Conservation (phyloP, 2,329 filamentous ascomycete genomes). For the Aspergillus versicolor region DNA sequence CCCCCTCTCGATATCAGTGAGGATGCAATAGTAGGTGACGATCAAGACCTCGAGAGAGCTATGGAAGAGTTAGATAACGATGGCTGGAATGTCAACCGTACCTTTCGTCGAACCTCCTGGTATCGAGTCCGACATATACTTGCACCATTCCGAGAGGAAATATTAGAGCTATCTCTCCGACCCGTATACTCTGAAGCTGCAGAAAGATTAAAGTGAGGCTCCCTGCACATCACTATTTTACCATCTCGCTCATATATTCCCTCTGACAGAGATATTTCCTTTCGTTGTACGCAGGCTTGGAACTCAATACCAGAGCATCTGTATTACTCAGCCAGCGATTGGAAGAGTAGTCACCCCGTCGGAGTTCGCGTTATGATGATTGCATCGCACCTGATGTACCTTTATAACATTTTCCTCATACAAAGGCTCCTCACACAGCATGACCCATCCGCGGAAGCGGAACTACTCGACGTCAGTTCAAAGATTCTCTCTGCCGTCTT, state of each 20-base stretch:
- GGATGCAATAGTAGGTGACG: slow-evolving; percentile 12
- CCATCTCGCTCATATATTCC: background rate
- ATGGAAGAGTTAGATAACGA: slow-evolving; percentile 16
- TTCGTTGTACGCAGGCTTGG: slow-evolving; percentile 23
- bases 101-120: slow-evolving; percentile 24
- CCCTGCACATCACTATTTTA: background rate
- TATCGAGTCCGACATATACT: slow-evolving; percentile 26
- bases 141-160: slow-evolving; percentile 26
- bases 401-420: slow-evolving; percentile 30
- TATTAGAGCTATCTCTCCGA: slow-evolving; percentile 25
- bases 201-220: slow-evolving; percentile 18
- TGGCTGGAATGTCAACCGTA: slow-evolving; percentile 20
- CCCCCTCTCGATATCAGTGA: slow-evolving; percentile 27
- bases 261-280: slow-evolving; percentile 21
- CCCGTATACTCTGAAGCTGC: slow-evolving; percentile 15
- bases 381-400: slow-evolving; percentile 24
- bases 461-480: slow-evolving; percentile 23
- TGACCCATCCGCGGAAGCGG: slow-evolving; percentile 18
- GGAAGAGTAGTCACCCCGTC: slow-evolving; percentile 20
- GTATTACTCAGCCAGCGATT: slow-evolving; percentile 20
- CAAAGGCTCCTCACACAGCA: slow-evolving; percentile 26
- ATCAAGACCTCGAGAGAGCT: slow-evolving; percentile 7
- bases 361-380: slow-evolving; percentile 34
- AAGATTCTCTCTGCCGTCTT: slow-evolving; percentile 26
- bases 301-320: slow-evolving; percentile 21